Conservation (phyloP, 2,329 filamentous ascomycete species). For the Pseudogymnoascus sp. region DNA sequence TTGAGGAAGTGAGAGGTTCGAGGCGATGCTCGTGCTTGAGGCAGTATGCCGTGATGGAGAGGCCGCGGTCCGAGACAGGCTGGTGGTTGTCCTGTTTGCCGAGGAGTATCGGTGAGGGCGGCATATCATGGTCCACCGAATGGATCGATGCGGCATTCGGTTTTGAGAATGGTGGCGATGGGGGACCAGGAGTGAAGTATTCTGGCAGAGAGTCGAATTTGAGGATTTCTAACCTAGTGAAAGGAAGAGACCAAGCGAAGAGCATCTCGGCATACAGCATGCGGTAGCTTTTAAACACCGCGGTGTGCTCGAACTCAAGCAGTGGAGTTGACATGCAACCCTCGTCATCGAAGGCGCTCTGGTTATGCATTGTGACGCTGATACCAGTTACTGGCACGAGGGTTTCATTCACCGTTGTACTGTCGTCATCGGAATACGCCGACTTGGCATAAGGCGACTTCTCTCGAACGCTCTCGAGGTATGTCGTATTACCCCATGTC, state of each 20-base stretch:
- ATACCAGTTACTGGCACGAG: constrained; percentile 24
- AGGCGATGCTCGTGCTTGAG: constrained; percentile 56
- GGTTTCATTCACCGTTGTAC: constrained; percentile 11
- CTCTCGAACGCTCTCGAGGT: constrained; percentile 31
- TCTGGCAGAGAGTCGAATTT: constrained; percentile 60
- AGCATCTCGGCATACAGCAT: constrained; percentile 62
- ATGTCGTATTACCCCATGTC: constrained; percentile 33
- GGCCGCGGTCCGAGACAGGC: constrained; percentile 30
- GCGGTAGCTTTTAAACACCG: constrained; percentile 52
- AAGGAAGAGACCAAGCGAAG: constrained; percentile 57
- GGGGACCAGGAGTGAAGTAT: constrained; percentile 27
- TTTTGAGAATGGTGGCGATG: constrained; percentile 18
- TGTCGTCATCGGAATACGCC: constrained; percentile 27
- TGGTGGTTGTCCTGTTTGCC: constrained; percentile 47
- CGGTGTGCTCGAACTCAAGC: constrained; percentile 41
- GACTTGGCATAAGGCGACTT: constrained; percentile 19
- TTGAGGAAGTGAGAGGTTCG: constrained; percentile 44
- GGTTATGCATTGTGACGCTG: constrained; percentile 49
- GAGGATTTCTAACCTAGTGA: constrained; percentile 58
- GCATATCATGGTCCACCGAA: constrained; percentile 21
- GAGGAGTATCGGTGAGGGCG: constrained; percentile 46
- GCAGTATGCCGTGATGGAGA: constrained; percentile 58
- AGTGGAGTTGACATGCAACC: constrained; percentile 55
- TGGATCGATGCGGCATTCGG: constrained; percentile 23
- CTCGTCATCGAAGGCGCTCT: constrained; percentile 61